Evolutionary conservation across 2,329 filamentous ascomycete species (phyloP).

Genomic region (Leptographium wingfieldii): DNA sequence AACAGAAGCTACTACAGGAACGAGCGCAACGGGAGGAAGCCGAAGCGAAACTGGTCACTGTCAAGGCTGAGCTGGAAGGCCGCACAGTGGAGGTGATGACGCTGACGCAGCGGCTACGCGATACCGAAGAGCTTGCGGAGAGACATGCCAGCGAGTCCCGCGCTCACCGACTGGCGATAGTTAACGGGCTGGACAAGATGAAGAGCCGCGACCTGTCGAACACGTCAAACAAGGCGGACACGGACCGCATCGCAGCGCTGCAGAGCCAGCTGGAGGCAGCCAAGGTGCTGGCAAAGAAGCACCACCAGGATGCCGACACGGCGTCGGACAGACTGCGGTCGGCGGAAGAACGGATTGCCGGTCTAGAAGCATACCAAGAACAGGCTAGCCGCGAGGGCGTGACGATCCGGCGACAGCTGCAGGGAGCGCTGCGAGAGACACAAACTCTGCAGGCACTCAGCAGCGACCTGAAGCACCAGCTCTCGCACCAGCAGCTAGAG

Average conservation of each 20-base stretch:
- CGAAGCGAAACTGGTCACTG: constrained; percentile 61
- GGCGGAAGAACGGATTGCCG: constrained; percentile 92
- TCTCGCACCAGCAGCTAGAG: constrained; percentile 80
- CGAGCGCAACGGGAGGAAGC: constrained; percentile 59
- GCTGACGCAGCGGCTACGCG: constrained; percentile 59
- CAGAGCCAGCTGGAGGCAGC: constrained; percentile 70
- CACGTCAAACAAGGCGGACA: constrained; percentile 29
- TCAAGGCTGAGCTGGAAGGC: constrained; percentile 75
- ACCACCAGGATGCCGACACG: constrained; percentile 75
- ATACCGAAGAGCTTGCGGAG: constrained; percentile 79
- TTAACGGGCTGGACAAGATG: constrained; percentile 71
- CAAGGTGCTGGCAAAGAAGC: constrained; percentile 70
- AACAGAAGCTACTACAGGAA: constrained; percentile 76
- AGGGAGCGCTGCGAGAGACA: constrained; percentile 69
- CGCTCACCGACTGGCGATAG: constrained; percentile 69
- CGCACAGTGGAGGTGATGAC: constrained; percentile 65
- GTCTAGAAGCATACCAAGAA: constrained; percentile 92
- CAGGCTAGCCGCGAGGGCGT: constrained; percentile 91
- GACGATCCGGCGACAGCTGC: constrained; percentile 77
- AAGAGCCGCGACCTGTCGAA: constrained; percentile 38
- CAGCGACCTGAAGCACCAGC: constrained; percentile 66
- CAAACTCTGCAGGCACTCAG: constrained; percentile 72
- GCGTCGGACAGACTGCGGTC: constrained; percentile 81
- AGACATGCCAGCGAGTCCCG: constrained; percentile 79
- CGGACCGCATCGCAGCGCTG: constrained; percentile 59